phyloP scores from a whole-genome alignment of 2,329 filamentous ascomycete genomes.

The Trichoderma semiorbis region DNA sequence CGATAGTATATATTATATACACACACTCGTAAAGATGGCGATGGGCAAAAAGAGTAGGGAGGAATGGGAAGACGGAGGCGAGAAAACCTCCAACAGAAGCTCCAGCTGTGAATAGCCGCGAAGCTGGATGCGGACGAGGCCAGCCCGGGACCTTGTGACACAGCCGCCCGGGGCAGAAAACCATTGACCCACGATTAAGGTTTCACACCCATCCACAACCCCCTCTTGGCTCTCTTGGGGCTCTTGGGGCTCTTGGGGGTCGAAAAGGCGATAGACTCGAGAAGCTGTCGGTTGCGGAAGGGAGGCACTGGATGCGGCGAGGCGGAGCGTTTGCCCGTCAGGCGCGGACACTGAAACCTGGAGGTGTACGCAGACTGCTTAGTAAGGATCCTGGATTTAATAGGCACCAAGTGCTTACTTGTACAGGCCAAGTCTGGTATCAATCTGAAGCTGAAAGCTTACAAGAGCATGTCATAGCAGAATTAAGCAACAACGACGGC shows the following conservation, averaged over 20 bases:
- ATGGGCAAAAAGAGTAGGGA: background rate
- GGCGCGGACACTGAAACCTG: background rate
- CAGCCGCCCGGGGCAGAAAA: background rate
- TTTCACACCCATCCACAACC: conserved; percentile 14
- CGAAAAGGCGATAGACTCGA: background rate
- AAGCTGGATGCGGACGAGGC: conserved; percentile 2
- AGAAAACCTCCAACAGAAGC: background rate
- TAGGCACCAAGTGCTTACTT: background rate
- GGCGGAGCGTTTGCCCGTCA: conserved; percentile 1
- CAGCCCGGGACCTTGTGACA: conserved; percentile 13
- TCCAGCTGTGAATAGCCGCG: conserved; percentile 4
- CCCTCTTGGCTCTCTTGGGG: background rate
- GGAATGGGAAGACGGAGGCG: background rate
- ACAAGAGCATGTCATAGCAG: background rate
- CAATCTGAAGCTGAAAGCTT: background rate
- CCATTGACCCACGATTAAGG: conserved; percentile 9
- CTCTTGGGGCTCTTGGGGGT: background rate
- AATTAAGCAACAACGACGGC: background rate
- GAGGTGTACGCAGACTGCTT: background rate
- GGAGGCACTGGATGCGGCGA: conserved; percentile 15
- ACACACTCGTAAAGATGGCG: background rate
- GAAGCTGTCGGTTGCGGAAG: background rate
- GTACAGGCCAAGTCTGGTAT: background rate
- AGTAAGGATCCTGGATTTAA: background rate
- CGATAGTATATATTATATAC: background rate